Percentiles rank a stretch among this genome's conserved stretches.
Evolutionary conservation across 345 rosid species (phyloP).

Genomic region (Gossypium mustelinum): DNA sequence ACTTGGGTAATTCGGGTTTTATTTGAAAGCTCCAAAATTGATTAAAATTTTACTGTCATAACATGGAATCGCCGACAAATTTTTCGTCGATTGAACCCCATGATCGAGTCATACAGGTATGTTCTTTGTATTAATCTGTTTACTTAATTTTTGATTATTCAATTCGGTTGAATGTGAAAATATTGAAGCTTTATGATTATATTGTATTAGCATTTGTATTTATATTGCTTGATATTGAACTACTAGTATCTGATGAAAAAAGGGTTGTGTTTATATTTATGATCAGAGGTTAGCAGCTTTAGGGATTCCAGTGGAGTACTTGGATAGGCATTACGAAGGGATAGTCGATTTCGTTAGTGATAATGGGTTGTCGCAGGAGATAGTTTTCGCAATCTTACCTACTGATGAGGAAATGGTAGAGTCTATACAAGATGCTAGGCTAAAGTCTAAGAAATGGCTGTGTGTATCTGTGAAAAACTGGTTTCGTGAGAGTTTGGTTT

Average conservation of each 20-base stretch:
- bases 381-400: slow-evolving; percentile 64
- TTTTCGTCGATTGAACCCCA: slow-evolving; percentile 33
- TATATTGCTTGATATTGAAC: background rate
- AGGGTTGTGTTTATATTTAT: slow-evolving; percentile 9
- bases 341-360: slow-evolving; percentile 46
- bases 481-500: slow-evolving; percentile 55
- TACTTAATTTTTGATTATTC: background rate
- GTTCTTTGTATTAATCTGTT: background rate
- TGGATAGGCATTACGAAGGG: slow-evolving; percentile 36
- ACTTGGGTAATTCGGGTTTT: slow-evolving; percentile 9
- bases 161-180: background rate
- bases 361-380: slow-evolving; percentile 37
- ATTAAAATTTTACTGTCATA: slow-evolving; percentile 4
- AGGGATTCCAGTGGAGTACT: slow-evolving; percentile 55
- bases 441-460: slow-evolving; percentile 27
- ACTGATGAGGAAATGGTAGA: slow-evolving; percentile 56
- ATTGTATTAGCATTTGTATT: background rate
- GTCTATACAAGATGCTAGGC: slow-evolving; percentile 29
- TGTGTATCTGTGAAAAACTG: slow-evolving; percentile 29
- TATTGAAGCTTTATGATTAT: too few relatives aligned
- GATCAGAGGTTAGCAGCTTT: slow-evolving; percentile 61
- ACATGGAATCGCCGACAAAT: slow-evolving; percentile 58
- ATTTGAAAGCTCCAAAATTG: background rate
- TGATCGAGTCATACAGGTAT: slow-evolving; percentile 52
- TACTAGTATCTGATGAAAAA: background rate